A percentile compares a stretch with the other conserved stretches of the same genome.
Evolutionary conservation across 768 basidiomycete genomes (phyloP).

Genomic region (Polyporus arcularius): DNA sequence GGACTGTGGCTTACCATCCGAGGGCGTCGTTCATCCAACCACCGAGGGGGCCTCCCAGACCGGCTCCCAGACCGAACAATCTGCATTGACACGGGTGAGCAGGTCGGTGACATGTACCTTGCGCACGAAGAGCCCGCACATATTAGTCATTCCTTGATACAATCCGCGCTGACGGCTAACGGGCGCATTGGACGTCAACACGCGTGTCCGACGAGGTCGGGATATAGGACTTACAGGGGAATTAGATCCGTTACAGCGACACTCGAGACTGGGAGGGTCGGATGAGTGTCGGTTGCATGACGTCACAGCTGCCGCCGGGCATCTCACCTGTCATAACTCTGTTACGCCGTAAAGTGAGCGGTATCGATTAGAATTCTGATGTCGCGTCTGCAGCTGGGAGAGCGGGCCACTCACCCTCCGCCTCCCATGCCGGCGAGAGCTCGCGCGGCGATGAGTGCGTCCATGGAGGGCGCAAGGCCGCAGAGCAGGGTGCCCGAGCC

Average conservation of each 20-base stretch:
- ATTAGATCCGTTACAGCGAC: slow-evolving; percentile 88
- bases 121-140: slow-evolving; percentile 48
- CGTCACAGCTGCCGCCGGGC: slow-evolving; percentile 17
- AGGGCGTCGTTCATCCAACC: slow-evolving; percentile 85
- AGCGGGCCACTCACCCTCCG: slow-evolving; percentile 66
- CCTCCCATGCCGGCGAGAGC: slow-evolving; percentile 92
- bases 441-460: slow-evolving; percentile 74
- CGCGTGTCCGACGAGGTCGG: slow-evolving; percentile 3
- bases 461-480: slow-evolving; percentile 87
- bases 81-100: slow-evolving; percentile 37
- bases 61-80: slow-evolving; percentile 82
- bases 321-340: slow-evolving; percentile 81
- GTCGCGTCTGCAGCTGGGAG: slow-evolving; percentile 11
- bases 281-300: slow-evolving; percentile 16
- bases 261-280: slow-evolving; percentile 61
- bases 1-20: slow-evolving; percentile 65
- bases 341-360: slow-evolving; percentile 15
- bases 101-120: neutral
- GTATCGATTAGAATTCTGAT: slow-evolving; percentile 23
- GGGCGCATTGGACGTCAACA: slow-evolving; percentile 1
- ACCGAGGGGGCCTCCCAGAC: slow-evolving; percentile 77
- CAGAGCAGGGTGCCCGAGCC: slow-evolving; percentile 84
- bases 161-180: slow-evolving; percentile 80
- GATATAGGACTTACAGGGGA: slow-evolving; percentile 62
- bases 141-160: slow-evolving; percentile 90